Evolutionary conservation across 148 eudicot species (phyloP).

Genomic region (Chenopodium suecicum): DNA sequence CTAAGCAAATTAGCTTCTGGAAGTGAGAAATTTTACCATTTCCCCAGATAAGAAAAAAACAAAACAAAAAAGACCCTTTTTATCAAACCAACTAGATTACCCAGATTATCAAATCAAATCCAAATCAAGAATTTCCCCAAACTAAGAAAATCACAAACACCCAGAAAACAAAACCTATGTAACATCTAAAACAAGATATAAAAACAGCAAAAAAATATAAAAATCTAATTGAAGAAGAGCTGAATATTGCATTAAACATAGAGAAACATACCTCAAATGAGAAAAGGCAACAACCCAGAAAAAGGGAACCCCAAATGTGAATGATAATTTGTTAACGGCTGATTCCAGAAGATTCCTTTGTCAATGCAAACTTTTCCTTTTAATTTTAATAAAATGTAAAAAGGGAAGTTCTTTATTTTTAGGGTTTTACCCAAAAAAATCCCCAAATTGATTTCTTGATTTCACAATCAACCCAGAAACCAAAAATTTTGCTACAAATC

Average conservation of each 20-base stretch:
- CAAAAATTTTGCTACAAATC: constrained; percentile 5
- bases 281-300: constrained; percentile 27
- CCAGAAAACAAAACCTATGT: not conserved
- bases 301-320: constrained; percentile 14
- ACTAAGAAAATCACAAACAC: constrained; percentile 13
- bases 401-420: constrained; percentile 8
- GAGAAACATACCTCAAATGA: constrained; percentile 32
- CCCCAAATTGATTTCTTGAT: constrained; percentile 4
- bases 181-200: not conserved
- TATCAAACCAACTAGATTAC: not conserved
- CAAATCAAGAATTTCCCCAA: constrained; percentile 13
- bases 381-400: not conserved
- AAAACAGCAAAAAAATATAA: not conserved
- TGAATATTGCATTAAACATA: constrained; percentile 9
- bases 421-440: constrained; percentile 11
- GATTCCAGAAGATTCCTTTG: constrained; percentile 36
- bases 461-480: not conserved
- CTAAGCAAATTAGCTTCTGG: not conserved
- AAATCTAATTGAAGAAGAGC: not conserved
- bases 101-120: not conserved
- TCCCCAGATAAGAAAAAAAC: not conserved
- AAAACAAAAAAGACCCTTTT: not conserved
- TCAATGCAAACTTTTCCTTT: constrained; percentile 17
- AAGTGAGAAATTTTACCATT: not conserved
- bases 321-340: constrained; percentile 23